phyloP scores from a whole-genome alignment of 805 yeast species.

The Vanderwaltozyma tropicalis region DNA sequence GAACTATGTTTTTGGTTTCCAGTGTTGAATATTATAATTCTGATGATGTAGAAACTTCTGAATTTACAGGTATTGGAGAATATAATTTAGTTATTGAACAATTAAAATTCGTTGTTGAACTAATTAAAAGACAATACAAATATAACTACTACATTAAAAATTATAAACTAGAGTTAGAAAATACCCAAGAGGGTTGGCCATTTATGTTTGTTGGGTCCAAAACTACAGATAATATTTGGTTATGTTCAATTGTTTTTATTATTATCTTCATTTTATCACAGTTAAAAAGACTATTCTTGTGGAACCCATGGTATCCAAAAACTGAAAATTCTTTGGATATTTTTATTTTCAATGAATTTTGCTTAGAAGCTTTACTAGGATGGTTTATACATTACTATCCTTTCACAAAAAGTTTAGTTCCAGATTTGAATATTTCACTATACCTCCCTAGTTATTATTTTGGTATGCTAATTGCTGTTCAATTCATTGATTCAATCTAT shows the following conservation, averaged over 20 bases:
- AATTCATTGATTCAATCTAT: neutral
- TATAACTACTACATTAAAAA: constrained; percentile 15
- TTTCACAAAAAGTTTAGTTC: constrained; percentile 13
- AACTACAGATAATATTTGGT: constrained; percentile 11
- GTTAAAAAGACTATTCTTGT: constrained; percentile 2
- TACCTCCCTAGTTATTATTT: constrained; percentile 20
- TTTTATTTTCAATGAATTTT: constrained; percentile 8
- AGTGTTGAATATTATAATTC: neutral
- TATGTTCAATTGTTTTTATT: constrained; percentile 8
- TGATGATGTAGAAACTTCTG: too few relatives aligned
- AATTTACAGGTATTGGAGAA: neutral
- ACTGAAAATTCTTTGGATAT: neutral
- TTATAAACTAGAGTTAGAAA: constrained; percentile 3
- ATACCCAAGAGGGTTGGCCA: constrained; percentile 14
- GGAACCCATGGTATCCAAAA: constrained; percentile 12
- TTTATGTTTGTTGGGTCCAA: constrained; percentile 3
- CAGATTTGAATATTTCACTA: constrained; percentile 9
- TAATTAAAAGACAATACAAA: constrained; percentile 9
- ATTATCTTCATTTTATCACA: constrained; percentile 3
- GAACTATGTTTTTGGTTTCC: constrained; percentile 1
- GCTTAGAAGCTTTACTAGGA: constrained; percentile 16
- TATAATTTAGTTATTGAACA: neutral
- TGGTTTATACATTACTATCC: constrained; percentile 23
- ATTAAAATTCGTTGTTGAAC: constrained; percentile 1
- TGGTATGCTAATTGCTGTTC: constrained; percentile 7